phyloP scores from a whole-genome alignment of 2,329 filamentous ascomycete genomes.

The Coniochaeta prunicola region DNA sequence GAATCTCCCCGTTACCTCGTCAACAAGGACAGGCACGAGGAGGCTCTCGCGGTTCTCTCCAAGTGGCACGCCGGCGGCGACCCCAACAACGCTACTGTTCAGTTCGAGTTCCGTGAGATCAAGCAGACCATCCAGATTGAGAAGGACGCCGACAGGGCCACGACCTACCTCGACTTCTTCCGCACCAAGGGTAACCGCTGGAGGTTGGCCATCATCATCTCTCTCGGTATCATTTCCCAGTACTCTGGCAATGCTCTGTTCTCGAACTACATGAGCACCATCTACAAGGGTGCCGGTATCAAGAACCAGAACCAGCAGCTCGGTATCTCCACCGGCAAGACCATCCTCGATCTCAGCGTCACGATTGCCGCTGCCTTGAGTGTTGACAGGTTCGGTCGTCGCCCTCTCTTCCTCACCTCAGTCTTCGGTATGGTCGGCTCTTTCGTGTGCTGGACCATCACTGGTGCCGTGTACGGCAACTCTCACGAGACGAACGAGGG shows the following conservation, averaged over 20 bases:
- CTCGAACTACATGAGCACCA: constrained; percentile 57
- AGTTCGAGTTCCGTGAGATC: constrained; percentile 62
- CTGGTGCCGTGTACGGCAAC: constrained; percentile 43
- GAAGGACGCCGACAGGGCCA: constrained; percentile 36
- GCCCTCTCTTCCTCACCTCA: constrained; percentile 44
- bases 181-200: constrained; percentile 57
- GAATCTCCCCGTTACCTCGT: constrained; percentile 62
- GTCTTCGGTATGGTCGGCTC: constrained; percentile 38
- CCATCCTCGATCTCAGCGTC: constrained; percentile 49
- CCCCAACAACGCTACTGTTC: constrained; percentile 49
- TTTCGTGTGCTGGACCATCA: constrained; percentile 43
- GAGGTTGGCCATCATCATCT: constrained; percentile 54
- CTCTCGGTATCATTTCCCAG: constrained; percentile 59
- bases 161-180: constrained; percentile 54
- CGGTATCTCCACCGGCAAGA: constrained; percentile 48
- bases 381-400: constrained; percentile 43
- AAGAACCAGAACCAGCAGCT: constrained; percentile 48
- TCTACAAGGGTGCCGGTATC: constrained; percentile 57
- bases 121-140: constrained; percentile 55
- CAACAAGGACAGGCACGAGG: constrained; percentile 53
- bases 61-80: constrained; percentile 59
- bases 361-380: constrained; percentile 44
- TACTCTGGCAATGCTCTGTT: constrained; percentile 62
- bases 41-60: constrained; percentile 53
- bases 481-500: constrained; percentile 31